These are phyloP conservation scores for Venturia asperata DNA, from an alignment of 2,329 filamentous ascomycete genomes.

Conservation along the genomic window DNA sequence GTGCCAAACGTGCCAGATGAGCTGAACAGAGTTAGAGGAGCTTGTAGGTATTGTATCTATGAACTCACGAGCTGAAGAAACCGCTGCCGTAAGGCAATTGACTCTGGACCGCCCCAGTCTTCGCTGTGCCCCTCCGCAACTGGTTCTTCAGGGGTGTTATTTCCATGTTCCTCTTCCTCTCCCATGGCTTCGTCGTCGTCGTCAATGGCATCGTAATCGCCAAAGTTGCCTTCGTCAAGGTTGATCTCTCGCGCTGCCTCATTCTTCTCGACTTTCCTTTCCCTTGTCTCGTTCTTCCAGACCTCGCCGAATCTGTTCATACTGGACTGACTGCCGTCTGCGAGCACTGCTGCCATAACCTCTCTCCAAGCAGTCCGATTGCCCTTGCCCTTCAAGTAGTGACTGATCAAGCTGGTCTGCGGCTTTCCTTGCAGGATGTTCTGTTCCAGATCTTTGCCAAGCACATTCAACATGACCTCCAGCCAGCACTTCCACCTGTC, in stretches of 20 bases:
- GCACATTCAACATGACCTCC: slow-evolving; percentile 66
- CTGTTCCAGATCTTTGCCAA: slow-evolving; percentile 61
- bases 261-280: slow-evolving; percentile 40
- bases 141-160: neutral
- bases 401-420: slow-evolving; percentile 51
- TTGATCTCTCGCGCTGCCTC: slow-evolving; percentile 47
- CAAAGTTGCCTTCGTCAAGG: slow-evolving; percentile 53
- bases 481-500: slow-evolving; percentile 74
- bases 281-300: slow-evolving; percentile 58
- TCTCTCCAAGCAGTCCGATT: slow-evolving; percentile 40
- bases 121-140: slow-evolving; percentile 13
- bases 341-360: slow-evolving; percentile 60
- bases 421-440: slow-evolving; percentile 22
- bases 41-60: neutral
- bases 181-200: slow-evolving; percentile 28
- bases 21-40: slow-evolving; percentile 22
- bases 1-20: slow-evolving; percentile 29
- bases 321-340: slow-evolving; percentile 51
- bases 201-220: slow-evolving; percentile 49
- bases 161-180: slow-evolving; percentile 18
- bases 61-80: slow-evolving; percentile 51
- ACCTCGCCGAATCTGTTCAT: slow-evolving; percentile 56
- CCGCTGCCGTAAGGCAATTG: slow-evolving; percentile 55
- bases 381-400: slow-evolving; percentile 46
- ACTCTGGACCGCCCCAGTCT: slow-evolving; percentile 41